phyloP scores from a whole-genome alignment of 1,284 basidiomycete genomes.

The Cutaneotrichosporon mucoides region DNA sequence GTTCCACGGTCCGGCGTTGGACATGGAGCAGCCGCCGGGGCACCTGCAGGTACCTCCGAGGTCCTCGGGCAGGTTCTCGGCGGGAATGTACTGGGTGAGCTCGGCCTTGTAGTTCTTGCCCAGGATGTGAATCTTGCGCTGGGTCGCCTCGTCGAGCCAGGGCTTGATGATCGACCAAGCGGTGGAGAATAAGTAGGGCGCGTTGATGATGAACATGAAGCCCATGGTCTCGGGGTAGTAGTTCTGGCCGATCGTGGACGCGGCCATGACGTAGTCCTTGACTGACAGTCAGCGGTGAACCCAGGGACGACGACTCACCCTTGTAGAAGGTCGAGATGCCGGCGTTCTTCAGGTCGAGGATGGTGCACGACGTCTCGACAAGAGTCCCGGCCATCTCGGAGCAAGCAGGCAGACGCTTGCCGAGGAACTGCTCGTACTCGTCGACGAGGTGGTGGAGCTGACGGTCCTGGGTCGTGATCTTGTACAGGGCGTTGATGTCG shows the following conservation, averaged over 20 bases:
- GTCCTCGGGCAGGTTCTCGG: conserved; percentile 75
- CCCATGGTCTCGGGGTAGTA: conserved; percentile 93
- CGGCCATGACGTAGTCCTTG: conserved; percentile 82
- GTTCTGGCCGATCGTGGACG: conserved; percentile 80
- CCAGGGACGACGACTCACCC: conserved; percentile 27
- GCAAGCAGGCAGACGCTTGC: conserved; percentile 78
- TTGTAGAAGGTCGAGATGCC: conserved; percentile 79
- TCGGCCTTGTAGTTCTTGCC: conserved; percentile 60
- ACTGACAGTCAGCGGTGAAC: conserved; percentile 51
- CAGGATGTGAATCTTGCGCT: conserved; percentile 84
- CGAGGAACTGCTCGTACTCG: conserved; percentile 90
- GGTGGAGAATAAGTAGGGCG: conserved; percentile 84
- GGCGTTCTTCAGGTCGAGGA: conserved; percentile 86
- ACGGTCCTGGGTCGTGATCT: conserved; percentile 77
- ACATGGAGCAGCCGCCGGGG: conserved; percentile 74
- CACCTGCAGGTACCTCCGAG: conserved; percentile 83
- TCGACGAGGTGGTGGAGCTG: conserved; percentile 83
- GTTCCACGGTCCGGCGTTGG: conserved; percentile 93
- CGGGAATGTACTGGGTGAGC: conserved; percentile 73
- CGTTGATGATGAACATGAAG: conserved; percentile 92
- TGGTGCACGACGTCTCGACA: conserved; percentile 97
- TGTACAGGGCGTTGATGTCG: conserved; percentile 78
- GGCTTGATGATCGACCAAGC: conserved; percentile 88
- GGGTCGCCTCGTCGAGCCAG: conserved; percentile 94
- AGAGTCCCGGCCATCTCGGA: conserved; percentile 65